Evolutionary conservation across 345 rosid genomes (phyloP).

Genomic region (Pistacia integerrima): DNA sequence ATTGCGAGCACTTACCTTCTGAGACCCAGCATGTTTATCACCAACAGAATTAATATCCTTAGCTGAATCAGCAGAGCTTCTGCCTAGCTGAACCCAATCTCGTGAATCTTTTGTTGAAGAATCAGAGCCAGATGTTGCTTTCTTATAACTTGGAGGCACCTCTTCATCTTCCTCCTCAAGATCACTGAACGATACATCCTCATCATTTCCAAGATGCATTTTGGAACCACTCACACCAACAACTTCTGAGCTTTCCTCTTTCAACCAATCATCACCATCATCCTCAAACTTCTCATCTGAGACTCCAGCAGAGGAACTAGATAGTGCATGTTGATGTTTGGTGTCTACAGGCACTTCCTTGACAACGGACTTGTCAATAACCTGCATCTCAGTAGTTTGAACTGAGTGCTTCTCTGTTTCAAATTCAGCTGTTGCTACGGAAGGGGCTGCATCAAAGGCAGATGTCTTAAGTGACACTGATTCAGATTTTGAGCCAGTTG

Average conservation of each 20-base stretch:
- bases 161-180: slow-evolving; percentile 88
- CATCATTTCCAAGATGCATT: slow-evolving; percentile 62
- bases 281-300: slow-evolving; percentile 62
- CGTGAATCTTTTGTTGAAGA: slow-evolving; percentile 57
- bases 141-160: slow-evolving; percentile 48
- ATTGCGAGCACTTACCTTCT: slow-evolving; percentile 45
- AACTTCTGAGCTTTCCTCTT: slow-evolving; percentile 64
- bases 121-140: slow-evolving; percentile 50
- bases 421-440: slow-evolving; percentile 31
- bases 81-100: slow-evolving; percentile 64
- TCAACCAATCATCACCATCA: slow-evolving; percentile 87
- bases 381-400: slow-evolving; percentile 50
- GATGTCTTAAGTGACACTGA: slow-evolving; percentile 43
- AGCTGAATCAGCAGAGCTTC: slow-evolving; percentile 46
- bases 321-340: slow-evolving; percentile 29
- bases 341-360: slow-evolving; percentile 51
- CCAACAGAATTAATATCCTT: slow-evolving; percentile 44
- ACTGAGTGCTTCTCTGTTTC: slow-evolving; percentile 55
- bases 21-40: slow-evolving; percentile 32
- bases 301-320: slow-evolving; percentile 39
- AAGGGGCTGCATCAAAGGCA: slow-evolving; percentile 38
- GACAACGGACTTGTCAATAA: slow-evolving; percentile 71
- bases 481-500: slow-evolving; percentile 41
- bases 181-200: slow-evolving; percentile 97
- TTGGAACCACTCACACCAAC: slow-evolving; percentile 43